Evolutionary conservation across 345 rosid genomes (phyloP).

Genomic region (Acer negundo): DNA sequence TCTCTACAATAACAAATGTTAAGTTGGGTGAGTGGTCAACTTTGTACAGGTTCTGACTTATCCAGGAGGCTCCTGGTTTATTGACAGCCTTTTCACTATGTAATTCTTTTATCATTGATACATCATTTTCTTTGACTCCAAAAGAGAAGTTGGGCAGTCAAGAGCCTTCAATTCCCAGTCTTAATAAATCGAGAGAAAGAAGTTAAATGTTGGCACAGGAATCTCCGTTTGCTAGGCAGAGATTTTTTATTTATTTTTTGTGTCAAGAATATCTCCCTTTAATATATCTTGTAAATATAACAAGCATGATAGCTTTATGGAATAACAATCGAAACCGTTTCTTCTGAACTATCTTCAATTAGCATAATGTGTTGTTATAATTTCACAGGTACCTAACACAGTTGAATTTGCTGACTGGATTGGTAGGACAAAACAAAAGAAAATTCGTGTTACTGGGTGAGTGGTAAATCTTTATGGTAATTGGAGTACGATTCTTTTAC

Average conservation of each 20-base stretch:
- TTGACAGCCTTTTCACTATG: background rate
- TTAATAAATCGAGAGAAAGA: background rate
- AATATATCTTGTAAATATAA: background rate
- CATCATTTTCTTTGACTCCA: background rate
- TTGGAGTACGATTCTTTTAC: conserved; percentile 12
- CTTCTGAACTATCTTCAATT: background rate
- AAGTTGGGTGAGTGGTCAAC: background rate
- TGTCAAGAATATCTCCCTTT: background rate
- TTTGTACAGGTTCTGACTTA: background rate
- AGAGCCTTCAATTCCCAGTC: background rate
- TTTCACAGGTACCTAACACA: conserved; percentile 85
- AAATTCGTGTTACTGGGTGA: conserved; percentile 92
- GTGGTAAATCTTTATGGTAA: conserved; percentile 29
- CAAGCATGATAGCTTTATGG: background rate
- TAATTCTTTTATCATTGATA: background rate
- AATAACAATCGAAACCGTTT: background rate
- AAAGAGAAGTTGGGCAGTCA: background rate
- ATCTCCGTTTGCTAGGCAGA: background rate
- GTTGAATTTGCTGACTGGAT: conserved; percentile 97
- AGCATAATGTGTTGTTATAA: conserved; percentile 11
- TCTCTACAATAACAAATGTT: background rate
- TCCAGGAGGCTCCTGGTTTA: background rate
- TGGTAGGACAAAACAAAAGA: conserved; percentile 91
- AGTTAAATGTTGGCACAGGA: conserved; percentile 1
- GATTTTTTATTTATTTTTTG: background rate